phyloP scores from a whole-genome alignment of 257 asterid genomes.

The Gentiana dahurica region DNA sequence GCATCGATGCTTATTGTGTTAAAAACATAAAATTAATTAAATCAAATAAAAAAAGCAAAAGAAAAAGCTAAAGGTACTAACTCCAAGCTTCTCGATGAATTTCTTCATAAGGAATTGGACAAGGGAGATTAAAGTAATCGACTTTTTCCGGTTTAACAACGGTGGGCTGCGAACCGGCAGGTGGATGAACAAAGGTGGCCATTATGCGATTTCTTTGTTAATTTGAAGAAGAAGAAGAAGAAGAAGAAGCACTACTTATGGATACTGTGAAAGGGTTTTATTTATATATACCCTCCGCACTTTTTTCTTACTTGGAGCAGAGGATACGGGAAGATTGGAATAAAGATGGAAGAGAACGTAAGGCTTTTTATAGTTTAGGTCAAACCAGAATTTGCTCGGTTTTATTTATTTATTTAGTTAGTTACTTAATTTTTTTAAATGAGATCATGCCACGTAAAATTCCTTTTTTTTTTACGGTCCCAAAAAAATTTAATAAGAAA shows the following conservation, averaged over 20 bases:
- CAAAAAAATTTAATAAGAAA: no score
- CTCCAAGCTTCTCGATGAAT: conserved; percentile 95
- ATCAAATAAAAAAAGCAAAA: background rate
- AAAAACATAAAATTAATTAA: background rate
- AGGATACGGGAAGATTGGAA: conserved; percentile 3
- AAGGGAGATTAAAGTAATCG: conserved; percentile 72
- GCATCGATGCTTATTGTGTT: no score
- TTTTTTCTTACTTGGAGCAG: conserved; percentile 2
- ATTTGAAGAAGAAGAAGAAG: no score
- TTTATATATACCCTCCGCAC: no score
- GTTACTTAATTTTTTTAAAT: no score
- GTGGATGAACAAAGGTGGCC: conserved; percentile 50
- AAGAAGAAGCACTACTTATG: no score
- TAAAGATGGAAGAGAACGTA: background rate
- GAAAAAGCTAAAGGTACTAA: conserved; percentile 23
- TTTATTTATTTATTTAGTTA: no score
- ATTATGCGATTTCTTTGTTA: conserved; percentile 13
- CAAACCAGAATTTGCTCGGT: no score
- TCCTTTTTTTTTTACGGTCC: no score
- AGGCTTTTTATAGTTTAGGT: no score
- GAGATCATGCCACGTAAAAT: no score
- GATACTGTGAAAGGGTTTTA: no score
- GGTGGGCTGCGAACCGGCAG: conserved; percentile 31
- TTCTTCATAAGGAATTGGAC: conserved; percentile 92
- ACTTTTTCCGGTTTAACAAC: conserved; percentile 39